These are phyloP conservation scores for Quercus ilex DNA, from an alignment of 306 rosid genomes.

Conservation along the genomic window DNA sequence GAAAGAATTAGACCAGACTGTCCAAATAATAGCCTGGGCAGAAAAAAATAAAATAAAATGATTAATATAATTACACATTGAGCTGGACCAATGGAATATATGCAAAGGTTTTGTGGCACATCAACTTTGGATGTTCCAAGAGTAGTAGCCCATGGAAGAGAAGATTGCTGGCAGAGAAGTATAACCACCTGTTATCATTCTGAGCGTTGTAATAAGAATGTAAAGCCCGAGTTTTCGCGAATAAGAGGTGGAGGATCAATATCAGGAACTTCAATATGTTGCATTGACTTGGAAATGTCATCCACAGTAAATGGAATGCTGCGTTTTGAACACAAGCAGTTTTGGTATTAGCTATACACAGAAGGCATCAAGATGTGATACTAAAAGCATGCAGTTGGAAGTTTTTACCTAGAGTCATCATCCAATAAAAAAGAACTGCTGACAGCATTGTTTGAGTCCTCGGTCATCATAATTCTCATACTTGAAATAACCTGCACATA, in stretches of 20 bases:
- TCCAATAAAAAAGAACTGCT: slow-evolving; percentile 97
- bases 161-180: background rate
- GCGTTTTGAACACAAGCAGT: slow-evolving; percentile 13
- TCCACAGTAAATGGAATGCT: slow-evolving; percentile 98
- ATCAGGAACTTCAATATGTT: slow-evolving; percentile 77
- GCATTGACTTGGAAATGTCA: slow-evolving; percentile 93
- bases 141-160: slow-evolving; percentile 11
- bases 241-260: slow-evolving; percentile 94
- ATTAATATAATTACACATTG: background rate
- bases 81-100: slow-evolving; percentile 30
- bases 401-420: slow-evolving; percentile 84
- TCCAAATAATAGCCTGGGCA: slow-evolving; percentile 54
- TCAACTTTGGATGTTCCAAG: slow-evolving; percentile 36
- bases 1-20: slow-evolving; percentile 49
- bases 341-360: too few relatives aligned
- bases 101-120: slow-evolving; percentile 61
- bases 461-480: slow-evolving; percentile 92
- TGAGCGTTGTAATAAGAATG: slow-evolving; percentile 80
- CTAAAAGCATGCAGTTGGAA: slow-evolving; percentile 31
- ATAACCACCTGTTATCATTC: slow-evolving; percentile 42
- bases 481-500: slow-evolving; percentile 67
- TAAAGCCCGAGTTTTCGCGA: slow-evolving; percentile 94
- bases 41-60: background rate
- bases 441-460: slow-evolving; percentile 86
- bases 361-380: background rate